Conservation (phyloP, 2,329 filamentous ascomycete genomes). For the Trichoderma simmonsii region DNA sequence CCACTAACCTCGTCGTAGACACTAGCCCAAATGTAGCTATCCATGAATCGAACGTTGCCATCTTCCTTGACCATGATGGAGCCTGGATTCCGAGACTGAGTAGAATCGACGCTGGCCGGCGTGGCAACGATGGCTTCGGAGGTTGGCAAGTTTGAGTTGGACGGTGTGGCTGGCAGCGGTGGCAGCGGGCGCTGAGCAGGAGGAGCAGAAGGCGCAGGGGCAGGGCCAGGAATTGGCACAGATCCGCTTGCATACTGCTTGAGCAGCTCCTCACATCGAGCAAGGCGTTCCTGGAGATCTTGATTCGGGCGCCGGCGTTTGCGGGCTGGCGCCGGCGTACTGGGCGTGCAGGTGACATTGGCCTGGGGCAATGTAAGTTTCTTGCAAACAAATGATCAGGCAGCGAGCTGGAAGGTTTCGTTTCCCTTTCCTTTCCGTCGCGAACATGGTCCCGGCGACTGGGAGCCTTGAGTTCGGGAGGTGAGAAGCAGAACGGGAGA, state of each 20-base stretch:
- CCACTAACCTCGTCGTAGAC: slow-evolving; percentile 54
- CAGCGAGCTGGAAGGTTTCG: not conserved
- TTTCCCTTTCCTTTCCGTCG: not conserved
- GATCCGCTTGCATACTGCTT: slow-evolving; percentile 53
- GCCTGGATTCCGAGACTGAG: slow-evolving; percentile 41
- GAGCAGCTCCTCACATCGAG: slow-evolving; percentile 56
- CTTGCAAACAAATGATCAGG: not conserved
- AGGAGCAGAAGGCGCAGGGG: slow-evolving; percentile 24
- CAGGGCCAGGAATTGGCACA: slow-evolving; percentile 25
- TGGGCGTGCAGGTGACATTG: slow-evolving; percentile 58
- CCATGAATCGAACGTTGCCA: slow-evolving; percentile 54
- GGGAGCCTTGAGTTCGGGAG: not conserved
- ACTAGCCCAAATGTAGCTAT: slow-evolving; percentile 52
- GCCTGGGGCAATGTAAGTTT: slow-evolving; percentile 39
- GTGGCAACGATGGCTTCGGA: slow-evolving; percentile 28
- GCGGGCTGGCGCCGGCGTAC: slow-evolving; percentile 57
- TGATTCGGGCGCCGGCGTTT: slow-evolving; percentile 59
- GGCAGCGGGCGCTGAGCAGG: slow-evolving; percentile 21
- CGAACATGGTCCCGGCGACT: not conserved
- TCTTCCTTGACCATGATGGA: slow-evolving; percentile 57
- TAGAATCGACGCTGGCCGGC: slow-evolving; percentile 29
- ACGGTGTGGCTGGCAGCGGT: slow-evolving; percentile 19
- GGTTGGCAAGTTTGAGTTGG: slow-evolving; percentile 4
- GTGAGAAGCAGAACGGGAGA: not conserved
- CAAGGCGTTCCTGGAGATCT: slow-evolving; percentile 58